Base-by-base conservation (phyloP, 257 asterid genomes). In the Misopates orontium region DNA sequence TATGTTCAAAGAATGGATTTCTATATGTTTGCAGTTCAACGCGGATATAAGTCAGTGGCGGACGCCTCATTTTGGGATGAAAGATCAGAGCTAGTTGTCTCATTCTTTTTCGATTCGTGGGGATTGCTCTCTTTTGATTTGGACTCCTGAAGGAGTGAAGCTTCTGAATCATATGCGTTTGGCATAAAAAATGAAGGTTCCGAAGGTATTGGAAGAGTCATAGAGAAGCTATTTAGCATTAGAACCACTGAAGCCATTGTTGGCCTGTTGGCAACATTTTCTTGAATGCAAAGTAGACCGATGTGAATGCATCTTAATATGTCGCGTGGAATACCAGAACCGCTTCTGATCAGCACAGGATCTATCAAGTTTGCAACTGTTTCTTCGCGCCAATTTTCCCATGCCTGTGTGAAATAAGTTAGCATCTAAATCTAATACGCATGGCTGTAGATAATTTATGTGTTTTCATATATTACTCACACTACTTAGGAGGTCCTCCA, bases 301-400 rank as follows among this genome's bases (percentile, higher is more conserved):
- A 63, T 74, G 16, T 74, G 82, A 15, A 74, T 71, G 51, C 75
- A 78, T 63, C 70, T 59, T 51, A 67, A 0, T 16, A 68, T 69
- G n/a, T 50, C 68, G 17, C 14, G 44, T 10, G 52, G 0, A 2
- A 65, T 14, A 31, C 51, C 39, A 10, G 67, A 17, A 17, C 41
- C 17, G 1, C 39, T 10, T 36, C 42, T 36, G 40, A 52, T 69
- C 56, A 64, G n/a, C 10, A 50, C 36, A 1, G 75, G 75, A 50
- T 59, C 79, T 22, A 69, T 52, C 31, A 69, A 1, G 41, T 64
- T 28, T 36, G 13, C 18, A 25, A 36, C 0, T 11, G 20, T 50
- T 62, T 71, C 68, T 32, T 16, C 47, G 0, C 8, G 60, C 79
- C 78, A 68, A 18, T 28, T 11, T 49, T 56, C 56, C 79, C 75